phyloP scores from a whole-genome alignment of 1,284 basidiomycete genomes.

The Rhodofomes roseus region DNA sequence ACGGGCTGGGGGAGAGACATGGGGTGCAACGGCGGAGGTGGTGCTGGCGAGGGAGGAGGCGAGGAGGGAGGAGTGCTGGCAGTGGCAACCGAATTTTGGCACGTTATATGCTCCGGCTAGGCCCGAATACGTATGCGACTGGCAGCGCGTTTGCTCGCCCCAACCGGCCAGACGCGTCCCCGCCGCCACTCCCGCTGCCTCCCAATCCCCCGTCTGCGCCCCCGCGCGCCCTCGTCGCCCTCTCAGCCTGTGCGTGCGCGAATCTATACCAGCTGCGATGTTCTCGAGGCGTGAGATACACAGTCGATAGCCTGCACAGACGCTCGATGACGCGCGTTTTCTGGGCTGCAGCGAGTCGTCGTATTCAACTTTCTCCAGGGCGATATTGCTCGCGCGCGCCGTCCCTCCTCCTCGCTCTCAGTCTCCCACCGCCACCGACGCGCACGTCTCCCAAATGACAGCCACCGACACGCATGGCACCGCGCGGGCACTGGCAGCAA shows the following conservation, averaged over 20 bases:
- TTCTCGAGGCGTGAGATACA: neutral
- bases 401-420: neutral
- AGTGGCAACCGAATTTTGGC: conserved; percentile 8
- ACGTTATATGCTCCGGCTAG: conserved; percentile 28
- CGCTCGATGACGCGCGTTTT: conserved; percentile 1
- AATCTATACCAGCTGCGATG: neutral
- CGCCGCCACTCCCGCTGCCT: neutral
- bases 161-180: conserved; percentile 2
- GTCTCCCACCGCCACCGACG: neutral
- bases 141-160: conserved; percentile 20
- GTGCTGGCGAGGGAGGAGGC: conserved; percentile 22
- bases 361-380: neutral
- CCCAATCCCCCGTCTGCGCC: conserved; percentile 2
- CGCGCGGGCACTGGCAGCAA: neutral
- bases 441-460: no score
- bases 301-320: neutral
- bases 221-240: conserved; percentile 9
- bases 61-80: conserved; percentile 10
- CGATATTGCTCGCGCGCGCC: neutral
- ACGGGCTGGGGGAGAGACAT: conserved; percentile 89
- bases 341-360: neutral
- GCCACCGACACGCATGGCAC: no score
- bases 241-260: neutral
- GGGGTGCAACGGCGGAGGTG: conserved; percentile 15
- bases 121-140: conserved; percentile 21